phyloP scores from a whole-genome alignment of 1,284 basidiomycete species.

The Ganoderma lucidum region DNA sequence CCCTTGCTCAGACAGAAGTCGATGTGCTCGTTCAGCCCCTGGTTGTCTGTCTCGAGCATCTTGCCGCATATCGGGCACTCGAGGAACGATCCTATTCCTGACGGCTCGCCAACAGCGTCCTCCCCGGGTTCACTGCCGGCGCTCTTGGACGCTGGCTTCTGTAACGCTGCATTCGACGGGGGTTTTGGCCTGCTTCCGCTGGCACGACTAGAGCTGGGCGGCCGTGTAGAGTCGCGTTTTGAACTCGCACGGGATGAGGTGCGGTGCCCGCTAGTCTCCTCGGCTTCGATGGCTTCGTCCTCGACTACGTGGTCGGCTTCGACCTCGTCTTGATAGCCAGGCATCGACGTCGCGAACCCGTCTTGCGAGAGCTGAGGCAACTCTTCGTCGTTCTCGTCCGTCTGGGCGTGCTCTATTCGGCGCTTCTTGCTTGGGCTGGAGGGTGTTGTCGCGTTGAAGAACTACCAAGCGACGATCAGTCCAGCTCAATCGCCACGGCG shows the following conservation, averaged over 20 bases:
- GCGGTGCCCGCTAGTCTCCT: not conserved
- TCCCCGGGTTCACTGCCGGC: not conserved
- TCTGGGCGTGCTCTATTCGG: conserved; percentile 16
- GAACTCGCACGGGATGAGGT: not conserved
- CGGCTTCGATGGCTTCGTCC: conserved; percentile 7
- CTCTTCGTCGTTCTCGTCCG: conserved; percentile 42
- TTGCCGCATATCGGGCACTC: conserved; percentile 74
- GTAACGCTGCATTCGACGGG: not conserved
- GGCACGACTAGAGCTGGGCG: not conserved
- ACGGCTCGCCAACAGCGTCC: conserved; percentile 30
- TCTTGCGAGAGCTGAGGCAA: conserved; percentile 32
- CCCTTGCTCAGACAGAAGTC: conserved; percentile 80
- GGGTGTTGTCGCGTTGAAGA: conserved; percentile 55
- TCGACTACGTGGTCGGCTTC: conserved; percentile 39
- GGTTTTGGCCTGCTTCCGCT: conserved; percentile 1
- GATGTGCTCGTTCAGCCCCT: conserved; percentile 74
- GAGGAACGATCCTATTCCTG: conserved; percentile 34
- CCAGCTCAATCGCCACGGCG: not conserved
- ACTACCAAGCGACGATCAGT: conserved; percentile 48
- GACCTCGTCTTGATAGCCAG: conserved; percentile 60
- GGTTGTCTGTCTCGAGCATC: conserved; percentile 66
- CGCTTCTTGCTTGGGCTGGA: conserved; percentile 44
- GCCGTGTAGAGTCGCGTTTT: conserved; percentile 11
- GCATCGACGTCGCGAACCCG: conserved; percentile 54
- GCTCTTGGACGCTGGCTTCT: not conserved